phyloP scores from a whole-genome alignment of 2,329 filamentous ascomycete genomes.

The Fusarium veterinarium region DNA sequence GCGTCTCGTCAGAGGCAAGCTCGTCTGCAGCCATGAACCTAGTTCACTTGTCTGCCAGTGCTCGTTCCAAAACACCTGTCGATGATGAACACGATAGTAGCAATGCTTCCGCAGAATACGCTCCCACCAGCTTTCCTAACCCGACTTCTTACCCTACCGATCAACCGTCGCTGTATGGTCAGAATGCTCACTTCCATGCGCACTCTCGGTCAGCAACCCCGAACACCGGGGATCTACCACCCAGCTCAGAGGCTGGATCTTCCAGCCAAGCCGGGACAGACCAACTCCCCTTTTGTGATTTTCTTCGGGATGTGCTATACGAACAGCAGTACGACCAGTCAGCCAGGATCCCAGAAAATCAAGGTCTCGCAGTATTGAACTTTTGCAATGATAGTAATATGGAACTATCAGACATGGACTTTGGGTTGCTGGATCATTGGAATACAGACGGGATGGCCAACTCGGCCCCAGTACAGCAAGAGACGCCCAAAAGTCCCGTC shows the following conservation, averaged over 20 bases:
- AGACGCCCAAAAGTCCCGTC: conserved; percentile 48
- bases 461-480: conserved; percentile 33
- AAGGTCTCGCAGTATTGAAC: conserved; percentile 59
- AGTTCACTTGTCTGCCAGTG: conserved; percentile 55
- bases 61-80: conserved; percentile 44
- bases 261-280: conserved; percentile 45
- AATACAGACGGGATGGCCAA: conserved; percentile 54
- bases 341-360: conserved; percentile 52
- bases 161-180: conserved; percentile 30
- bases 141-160: conserved; percentile 15
- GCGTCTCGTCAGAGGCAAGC: conserved; percentile 53
- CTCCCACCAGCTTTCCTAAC: conserved; percentile 8
- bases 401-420: conserved; percentile 64
- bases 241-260: conserved; percentile 30
- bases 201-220: conserved; percentile 37
- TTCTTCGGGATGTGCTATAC: conserved; percentile 63
- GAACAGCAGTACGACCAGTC: conserved; percentile 54
- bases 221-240: conserved; percentile 31
- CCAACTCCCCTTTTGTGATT: conserved; percentile 60
- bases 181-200: conserved; percentile 22
- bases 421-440: conserved; percentile 62
- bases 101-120: conserved; percentile 23
- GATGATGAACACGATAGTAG: conserved; percentile 35
- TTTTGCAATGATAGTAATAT: conserved; percentile 63
- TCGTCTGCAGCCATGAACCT: conserved; percentile 58